Evolutionary conservation across 805 yeast genomes (phyloP).

Genomic region (Ogataea corticis): DNA sequence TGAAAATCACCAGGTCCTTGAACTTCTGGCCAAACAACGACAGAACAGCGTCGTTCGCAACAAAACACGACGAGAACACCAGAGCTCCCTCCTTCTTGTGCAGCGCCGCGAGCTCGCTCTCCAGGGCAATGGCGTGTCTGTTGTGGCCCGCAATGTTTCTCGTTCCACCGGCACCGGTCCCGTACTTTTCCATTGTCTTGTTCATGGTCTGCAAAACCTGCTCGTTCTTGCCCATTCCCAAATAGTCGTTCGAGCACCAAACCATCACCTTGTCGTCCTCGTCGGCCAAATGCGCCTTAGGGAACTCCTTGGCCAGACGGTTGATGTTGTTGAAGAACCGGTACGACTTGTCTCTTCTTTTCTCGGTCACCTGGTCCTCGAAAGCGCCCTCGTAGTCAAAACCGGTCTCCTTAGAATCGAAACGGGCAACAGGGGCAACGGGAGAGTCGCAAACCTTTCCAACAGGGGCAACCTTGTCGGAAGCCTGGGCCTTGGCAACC

Average conservation of each 20-base stretch:
- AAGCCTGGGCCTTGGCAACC: slow-evolving; percentile 46
- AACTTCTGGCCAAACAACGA: slow-evolving; percentile 88
- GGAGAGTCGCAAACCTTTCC: slow-evolving; percentile 22
- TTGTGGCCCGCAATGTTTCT: slow-evolving; percentile 99
- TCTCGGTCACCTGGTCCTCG: slow-evolving; percentile 63
- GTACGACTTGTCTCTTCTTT: slow-evolving; percentile 87
- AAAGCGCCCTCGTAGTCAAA: slow-evolving; percentile 77
- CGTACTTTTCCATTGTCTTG: slow-evolving; percentile 78
- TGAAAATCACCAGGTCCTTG: slow-evolving; percentile 85
- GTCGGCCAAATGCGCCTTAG: slow-evolving; percentile 79
- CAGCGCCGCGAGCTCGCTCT: slow-evolving; percentile 81
- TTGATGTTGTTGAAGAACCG: slow-evolving; percentile 97
- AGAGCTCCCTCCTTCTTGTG: slow-evolving; percentile 95
- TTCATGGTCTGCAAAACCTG: slow-evolving; percentile 76
- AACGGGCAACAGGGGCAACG: slow-evolving; percentile 32
- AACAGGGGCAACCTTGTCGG: slow-evolving; percentile 35
- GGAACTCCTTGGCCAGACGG: slow-evolving; percentile 91
- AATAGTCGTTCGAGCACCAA: slow-evolving; percentile 98
- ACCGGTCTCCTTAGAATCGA: slow-evolving; percentile 47
- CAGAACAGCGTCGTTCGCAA: slow-evolving; percentile 94
- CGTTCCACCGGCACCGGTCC: slow-evolving; percentile 99
- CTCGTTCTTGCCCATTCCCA: slow-evolving; percentile 89
- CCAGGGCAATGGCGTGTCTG: slow-evolving; percentile 82
- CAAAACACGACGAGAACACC: slow-evolving; percentile 93
- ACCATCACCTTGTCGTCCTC: slow-evolving; percentile 89